A percentile compares a stretch with the other conserved stretches of the same genome.
Evolutionary conservation across 768 basidiomycete species (phyloP).

Genomic region (Tricholoma sp.): DNA sequence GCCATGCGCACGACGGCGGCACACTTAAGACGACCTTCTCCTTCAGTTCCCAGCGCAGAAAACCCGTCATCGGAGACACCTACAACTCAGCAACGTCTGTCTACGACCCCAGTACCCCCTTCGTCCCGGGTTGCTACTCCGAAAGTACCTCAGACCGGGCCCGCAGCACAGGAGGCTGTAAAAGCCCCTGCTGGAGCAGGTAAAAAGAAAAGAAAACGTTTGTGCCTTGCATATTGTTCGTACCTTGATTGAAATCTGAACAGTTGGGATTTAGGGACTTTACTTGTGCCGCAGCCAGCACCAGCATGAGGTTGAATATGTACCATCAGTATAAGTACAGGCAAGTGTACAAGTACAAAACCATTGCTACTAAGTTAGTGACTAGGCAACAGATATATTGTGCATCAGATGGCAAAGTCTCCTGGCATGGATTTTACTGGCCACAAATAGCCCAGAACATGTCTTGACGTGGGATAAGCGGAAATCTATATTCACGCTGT

Average conservation of each 20-base stretch:
- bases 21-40: slow-evolving; percentile 54
- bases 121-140: slow-evolving; percentile 23
- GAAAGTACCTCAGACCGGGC: slow-evolving; percentile 28
- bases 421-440: neutral
- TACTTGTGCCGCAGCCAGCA: slow-evolving; percentile 28
- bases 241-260: neutral
- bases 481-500: neutral
- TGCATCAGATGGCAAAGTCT: neutral
- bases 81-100: slow-evolving; percentile 28
- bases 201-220: slow-evolving; percentile 78
- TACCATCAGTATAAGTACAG: neutral
- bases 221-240: slow-evolving; percentile 18
- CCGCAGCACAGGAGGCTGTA: slow-evolving; percentile 38
- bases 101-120: slow-evolving; percentile 37
- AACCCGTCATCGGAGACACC: slow-evolving; percentile 26
- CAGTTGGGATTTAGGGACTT: slow-evolving; percentile 28
- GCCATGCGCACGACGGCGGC: slow-evolving; percentile 78
- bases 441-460: neutral
- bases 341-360: neutral
- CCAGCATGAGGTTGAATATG: slow-evolving; percentile 8
- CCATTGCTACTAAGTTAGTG: neutral
- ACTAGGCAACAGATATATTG: neutral
- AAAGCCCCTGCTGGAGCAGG: slow-evolving; percentile 48
- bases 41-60: slow-evolving; percentile 29
- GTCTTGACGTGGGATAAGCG: neutral